Evolutionary conservation across 148 eudicot genomes (phyloP).

Genomic region (Spergularia marina): DNA sequence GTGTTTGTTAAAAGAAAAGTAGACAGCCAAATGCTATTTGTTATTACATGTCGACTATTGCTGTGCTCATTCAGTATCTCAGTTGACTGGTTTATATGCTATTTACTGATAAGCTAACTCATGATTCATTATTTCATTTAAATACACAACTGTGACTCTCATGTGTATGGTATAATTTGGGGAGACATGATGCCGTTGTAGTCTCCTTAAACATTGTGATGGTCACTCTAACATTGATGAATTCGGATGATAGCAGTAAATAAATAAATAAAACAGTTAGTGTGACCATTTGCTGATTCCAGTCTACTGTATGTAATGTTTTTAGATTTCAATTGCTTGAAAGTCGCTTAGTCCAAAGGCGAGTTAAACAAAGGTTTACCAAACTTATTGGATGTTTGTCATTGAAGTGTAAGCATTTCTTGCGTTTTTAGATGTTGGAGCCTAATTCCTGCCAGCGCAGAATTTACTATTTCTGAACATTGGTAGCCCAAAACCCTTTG

Average conservation of each 20-base stretch:
- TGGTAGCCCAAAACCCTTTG: too few relatives aligned
- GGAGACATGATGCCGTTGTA: not conserved
- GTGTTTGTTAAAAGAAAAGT: not conserved
- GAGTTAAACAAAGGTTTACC: not conserved
- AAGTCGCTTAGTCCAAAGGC: not conserved
- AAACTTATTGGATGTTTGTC: not conserved
- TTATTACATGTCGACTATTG: conserved; percentile 1
- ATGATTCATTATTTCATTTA: not conserved
- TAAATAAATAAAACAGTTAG: not conserved
- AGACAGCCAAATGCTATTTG: not conserved
- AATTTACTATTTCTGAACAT: too few relatives aligned
- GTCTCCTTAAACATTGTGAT: not conserved
- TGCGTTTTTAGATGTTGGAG: not conserved
- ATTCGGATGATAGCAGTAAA: not conserved
- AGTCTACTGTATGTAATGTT: not conserved
- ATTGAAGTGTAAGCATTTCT: not conserved
- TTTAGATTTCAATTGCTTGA: not conserved
- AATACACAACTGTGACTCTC: not conserved
- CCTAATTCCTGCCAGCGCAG: too few relatives aligned
- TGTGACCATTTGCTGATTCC: not conserved
- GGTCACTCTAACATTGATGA: not conserved
- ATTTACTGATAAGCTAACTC: not conserved
- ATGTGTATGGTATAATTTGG: not conserved
- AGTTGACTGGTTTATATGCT: not conserved
- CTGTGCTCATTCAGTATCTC: conserved; percentile 9